Evolutionary conservation across 805 yeast species (phyloP).

Genomic region (Wickerhamiella spandovensis): DNA sequence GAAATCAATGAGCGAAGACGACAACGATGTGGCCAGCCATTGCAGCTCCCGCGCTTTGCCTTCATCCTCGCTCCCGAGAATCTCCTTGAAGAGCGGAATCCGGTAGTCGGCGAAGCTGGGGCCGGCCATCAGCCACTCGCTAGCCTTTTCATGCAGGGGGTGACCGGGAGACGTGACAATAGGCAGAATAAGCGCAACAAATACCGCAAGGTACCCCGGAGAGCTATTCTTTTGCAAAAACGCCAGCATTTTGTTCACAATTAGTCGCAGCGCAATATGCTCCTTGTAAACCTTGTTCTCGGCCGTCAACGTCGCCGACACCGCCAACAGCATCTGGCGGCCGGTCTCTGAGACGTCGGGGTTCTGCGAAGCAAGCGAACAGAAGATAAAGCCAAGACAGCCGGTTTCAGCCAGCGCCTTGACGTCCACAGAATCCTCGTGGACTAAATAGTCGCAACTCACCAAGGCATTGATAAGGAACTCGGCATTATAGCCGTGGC

Average conservation of each 20-base stretch:
- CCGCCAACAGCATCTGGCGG: constrained; percentile 34
- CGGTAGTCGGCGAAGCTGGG: constrained; percentile 33
- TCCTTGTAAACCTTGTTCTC: constrained; percentile 15
- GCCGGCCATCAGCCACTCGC: constrained; percentile 48
- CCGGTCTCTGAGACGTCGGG: constrained; percentile 27
- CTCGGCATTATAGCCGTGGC: constrained; percentile 42
- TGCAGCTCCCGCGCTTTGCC: constrained; percentile 39
- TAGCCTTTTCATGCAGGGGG: constrained; percentile 55
- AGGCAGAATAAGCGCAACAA: constrained; percentile 42
- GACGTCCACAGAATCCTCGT: constrained; percentile 34
- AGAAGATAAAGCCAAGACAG: constrained; percentile 37
- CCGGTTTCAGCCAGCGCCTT: constrained; percentile 44
- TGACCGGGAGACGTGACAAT: constrained; percentile 60
- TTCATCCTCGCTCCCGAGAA: constrained; percentile 18
- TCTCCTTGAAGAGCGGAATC: constrained; percentile 29
- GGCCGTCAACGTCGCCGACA: constrained; percentile 24
- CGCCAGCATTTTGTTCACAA: constrained; percentile 12
- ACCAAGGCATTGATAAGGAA: constrained; percentile 42
- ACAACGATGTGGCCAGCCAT: constrained; percentile 50
- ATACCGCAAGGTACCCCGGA: constrained; percentile 39
- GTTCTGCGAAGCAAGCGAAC: constrained; percentile 10
- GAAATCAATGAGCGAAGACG: constrained; percentile 33
- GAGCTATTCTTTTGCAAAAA: constrained; percentile 1
- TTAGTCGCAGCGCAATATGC: constrained; percentile 11
- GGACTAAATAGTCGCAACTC: constrained; percentile 14